phyloP scores from a whole-genome alignment of 2,329 filamentous ascomycete species.

The Neopestalotiopsis clavispora region DNA sequence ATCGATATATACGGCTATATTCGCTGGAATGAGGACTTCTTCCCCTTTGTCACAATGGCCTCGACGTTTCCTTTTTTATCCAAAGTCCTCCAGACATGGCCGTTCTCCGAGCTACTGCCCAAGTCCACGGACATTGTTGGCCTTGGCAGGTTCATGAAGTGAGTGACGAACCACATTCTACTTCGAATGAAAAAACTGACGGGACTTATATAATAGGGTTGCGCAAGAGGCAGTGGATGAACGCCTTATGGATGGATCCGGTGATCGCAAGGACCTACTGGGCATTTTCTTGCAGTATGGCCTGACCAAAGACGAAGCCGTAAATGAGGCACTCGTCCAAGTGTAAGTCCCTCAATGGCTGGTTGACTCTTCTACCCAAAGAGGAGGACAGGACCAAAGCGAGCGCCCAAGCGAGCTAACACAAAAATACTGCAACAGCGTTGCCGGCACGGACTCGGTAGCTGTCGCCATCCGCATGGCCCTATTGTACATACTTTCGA shows the following conservation, averaged over 20 bases:
- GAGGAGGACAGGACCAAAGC: neutral
- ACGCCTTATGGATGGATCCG: slow-evolving; percentile 16
- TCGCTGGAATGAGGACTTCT: slow-evolving; percentile 25
- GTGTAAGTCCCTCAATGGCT: slow-evolving; percentile 18
- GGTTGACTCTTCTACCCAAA: too few relatives aligned
- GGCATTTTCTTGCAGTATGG: slow-evolving; percentile 20
- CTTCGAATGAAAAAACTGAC: neutral
- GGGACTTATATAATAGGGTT: slow-evolving; percentile 6
- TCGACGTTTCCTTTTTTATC: slow-evolving; percentile 22
- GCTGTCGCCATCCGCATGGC: slow-evolving; percentile 22
- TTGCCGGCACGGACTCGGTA: slow-evolving; percentile 23
- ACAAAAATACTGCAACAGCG: slow-evolving; percentile 10
- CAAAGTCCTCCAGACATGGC: slow-evolving; percentile 22
- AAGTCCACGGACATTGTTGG: slow-evolving; percentile 20
- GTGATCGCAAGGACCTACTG: slow-evolving; percentile 22
- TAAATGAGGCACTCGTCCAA: slow-evolving; percentile 22
- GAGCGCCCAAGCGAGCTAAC: neutral
- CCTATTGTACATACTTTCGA: slow-evolving; percentile 19
- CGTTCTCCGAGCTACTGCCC: slow-evolving; percentile 22
- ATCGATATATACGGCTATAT: slow-evolving; percentile 33
- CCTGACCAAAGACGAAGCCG: slow-evolving; percentile 21
- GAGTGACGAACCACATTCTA: neutral
- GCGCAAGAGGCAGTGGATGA: slow-evolving; percentile 22
- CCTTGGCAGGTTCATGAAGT: slow-evolving; percentile 23
- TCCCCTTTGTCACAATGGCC: slow-evolving; percentile 21